Evolutionary conservation across 495 filamentous ascomycete genomes (phyloP).

Genomic region (Penicillium canescens): DNA sequence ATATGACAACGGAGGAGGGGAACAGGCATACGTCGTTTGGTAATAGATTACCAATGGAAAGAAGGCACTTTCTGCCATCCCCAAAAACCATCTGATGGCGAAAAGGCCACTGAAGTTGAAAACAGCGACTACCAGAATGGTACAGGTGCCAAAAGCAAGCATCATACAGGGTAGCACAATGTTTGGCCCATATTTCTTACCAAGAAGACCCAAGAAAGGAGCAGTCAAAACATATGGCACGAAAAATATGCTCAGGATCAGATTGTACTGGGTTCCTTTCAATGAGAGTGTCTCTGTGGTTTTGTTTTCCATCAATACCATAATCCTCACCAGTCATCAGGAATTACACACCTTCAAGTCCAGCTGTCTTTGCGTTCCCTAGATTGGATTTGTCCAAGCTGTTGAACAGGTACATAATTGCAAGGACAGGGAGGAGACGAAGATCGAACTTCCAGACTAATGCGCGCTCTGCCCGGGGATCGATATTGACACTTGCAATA

Average conservation of each 20-base stretch:
- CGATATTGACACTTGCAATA: constrained; percentile 11
- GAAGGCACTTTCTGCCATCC: constrained; percentile 70
- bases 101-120: constrained; percentile 65
- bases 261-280: constrained; percentile 63
- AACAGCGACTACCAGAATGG: constrained; percentile 52
- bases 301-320: not conserved
- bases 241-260: constrained; percentile 69
- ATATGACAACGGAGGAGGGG: not conserved
- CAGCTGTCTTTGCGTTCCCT: constrained; percentile 70
- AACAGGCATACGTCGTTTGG: constrained; percentile 33
- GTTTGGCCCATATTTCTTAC: constrained; percentile 63
- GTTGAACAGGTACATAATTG: constrained; percentile 67
- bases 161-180: constrained; percentile 63
- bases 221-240: constrained; percentile 69
- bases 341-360: constrained; percentile 42
- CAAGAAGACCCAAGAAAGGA: constrained; percentile 61
- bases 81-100: constrained; percentile 52
- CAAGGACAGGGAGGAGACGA: constrained; percentile 61
- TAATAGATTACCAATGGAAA: constrained; percentile 66
- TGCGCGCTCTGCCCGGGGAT: constrained; percentile 25
- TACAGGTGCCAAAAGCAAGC: constrained; percentile 62
- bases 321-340: not conserved
- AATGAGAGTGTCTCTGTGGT: constrained; percentile 42
- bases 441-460: constrained; percentile 56
- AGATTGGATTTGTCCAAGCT: constrained; percentile 66